Evolutionary conservation across 139 green algal genomes (phyloP), one percentile per base, ranked within the genome.

Genomic region (Micractinium sp.): DNA sequence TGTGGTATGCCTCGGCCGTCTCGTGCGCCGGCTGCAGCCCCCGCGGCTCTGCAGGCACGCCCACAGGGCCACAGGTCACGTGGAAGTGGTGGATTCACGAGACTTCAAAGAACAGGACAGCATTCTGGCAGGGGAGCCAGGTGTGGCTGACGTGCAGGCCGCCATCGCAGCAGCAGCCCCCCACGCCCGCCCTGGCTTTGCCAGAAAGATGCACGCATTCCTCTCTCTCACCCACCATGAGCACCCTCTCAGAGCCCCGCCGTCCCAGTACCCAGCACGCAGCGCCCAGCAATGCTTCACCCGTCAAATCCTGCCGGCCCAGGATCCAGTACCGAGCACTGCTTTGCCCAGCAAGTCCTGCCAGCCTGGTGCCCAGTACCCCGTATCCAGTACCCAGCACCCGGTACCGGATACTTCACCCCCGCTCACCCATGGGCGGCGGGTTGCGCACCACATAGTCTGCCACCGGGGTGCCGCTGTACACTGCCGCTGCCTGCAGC

Each of bases 401-500:
- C 63, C 20, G 14, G 20, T 27, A 27, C 63, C 22, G 63, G 7
- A 25, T 67, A 14, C 60, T 67, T 29, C 63, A 71, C 20, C n/a
- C 82, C 94, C 91, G n/a, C 16, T 93, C 92, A 39, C 82, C 82
- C 33, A 95, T 25, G 1, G 92, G 92, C n/a, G 93, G 94, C 80
- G 85, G 77, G 82, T 97, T 87, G 36, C 81, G 47, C 23, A 31
- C 25, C 29, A 98, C 93, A 81, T 93, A 98, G 7, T 93, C 89
- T 0, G 84, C 91, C 36, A 97, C 94, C 14, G 90, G 83, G 0
- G 82, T 85, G 9, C 91, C 90, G 3, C 35, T 60, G 78, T 91
- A 85, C 84, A 96, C 92, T 2, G 96, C 96, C 16, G 93, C 96
- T 7, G 96, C 96, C 90, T 99, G 96, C 89, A 98, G 92, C 63